phyloP scores from a whole-genome alignment of 345 rosid species.

The Pistacia atlantica region DNA sequence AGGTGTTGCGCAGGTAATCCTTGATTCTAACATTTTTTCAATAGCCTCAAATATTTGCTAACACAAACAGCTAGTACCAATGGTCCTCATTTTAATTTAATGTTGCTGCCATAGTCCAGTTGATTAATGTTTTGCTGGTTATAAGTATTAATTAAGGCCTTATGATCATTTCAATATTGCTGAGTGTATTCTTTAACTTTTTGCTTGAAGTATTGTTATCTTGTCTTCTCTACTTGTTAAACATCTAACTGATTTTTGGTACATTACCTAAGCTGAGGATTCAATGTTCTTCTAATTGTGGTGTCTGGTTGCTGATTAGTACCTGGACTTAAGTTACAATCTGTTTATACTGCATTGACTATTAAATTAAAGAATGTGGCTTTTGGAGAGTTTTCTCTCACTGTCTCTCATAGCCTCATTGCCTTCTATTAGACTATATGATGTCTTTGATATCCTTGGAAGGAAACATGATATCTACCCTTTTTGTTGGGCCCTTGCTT shows the following conservation, averaged over 20 bases:
- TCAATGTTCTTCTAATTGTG: neutral
- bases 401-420: neutral
- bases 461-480: neutral
- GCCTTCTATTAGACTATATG: neutral
- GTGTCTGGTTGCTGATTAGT: neutral
- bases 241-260: neutral
- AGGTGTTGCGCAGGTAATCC: constrained; percentile 36
- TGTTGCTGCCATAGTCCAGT: neutral
- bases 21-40: neutral
- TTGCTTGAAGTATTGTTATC: neutral
- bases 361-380: neutral
- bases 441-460: neutral
- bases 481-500: neutral
- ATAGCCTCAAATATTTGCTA: neutral
- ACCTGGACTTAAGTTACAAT: too few species aligned
- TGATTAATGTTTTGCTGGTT: neutral
- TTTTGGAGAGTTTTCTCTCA: neutral
- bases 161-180: neutral
- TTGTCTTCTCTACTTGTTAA: neutral
- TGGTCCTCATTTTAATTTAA: neutral
- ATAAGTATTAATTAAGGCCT: neutral
- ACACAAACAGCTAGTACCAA: too few species aligned
- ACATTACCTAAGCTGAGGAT: neutral
- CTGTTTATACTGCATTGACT: neutral
- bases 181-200: neutral